These are phyloP conservation scores for Camellia lanceoleosa DNA, from an alignment of 148 eudicot species.

Conservation along the genomic window DNA sequence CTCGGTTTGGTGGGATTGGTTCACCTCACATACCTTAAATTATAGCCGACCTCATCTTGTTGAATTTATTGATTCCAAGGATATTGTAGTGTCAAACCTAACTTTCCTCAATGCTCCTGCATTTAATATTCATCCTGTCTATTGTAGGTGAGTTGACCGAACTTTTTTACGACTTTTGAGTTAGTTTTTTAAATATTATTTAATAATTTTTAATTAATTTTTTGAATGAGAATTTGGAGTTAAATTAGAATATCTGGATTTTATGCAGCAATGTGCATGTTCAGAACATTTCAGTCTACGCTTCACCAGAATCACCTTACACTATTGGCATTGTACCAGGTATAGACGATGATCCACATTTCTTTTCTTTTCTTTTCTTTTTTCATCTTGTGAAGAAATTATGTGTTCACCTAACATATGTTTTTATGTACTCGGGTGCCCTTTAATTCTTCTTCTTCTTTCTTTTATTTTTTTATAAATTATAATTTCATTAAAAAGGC, in stretches of 20 bases:
- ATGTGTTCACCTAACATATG: neutral
- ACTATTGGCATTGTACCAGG: constrained; percentile 61
- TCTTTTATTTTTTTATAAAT: too few species aligned
- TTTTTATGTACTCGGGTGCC: neutral
- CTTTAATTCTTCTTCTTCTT: too few species aligned
- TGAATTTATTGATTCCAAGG: constrained; percentile 38
- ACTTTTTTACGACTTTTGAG: neutral
- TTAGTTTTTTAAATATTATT: neutral
- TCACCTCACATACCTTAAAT: constrained; percentile 32
- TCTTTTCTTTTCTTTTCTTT: neutral
- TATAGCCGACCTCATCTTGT: constrained; percentile 60
- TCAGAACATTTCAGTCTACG: constrained; percentile 45
- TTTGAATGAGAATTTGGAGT: neutral
- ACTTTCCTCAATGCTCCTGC: constrained; percentile 53
- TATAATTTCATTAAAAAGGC: too few species aligned
- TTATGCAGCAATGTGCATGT: constrained; percentile 46
- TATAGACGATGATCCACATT: constrained; percentile 5
- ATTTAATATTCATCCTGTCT: constrained; percentile 46
- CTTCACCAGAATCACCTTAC: constrained; percentile 48
- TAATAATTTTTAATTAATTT: neutral
- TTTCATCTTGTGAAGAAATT: neutral
- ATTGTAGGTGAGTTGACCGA: constrained; percentile 41
- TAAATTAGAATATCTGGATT: neutral
- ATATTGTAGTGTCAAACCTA: constrained; percentile 49
- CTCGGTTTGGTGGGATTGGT: constrained; percentile 55